Percentiles rank a stretch among this genome's conserved stretches.
Conservation (phyloP, 768 basidiomycete genomes). For the Xanthoconium stramineum region DNA sequence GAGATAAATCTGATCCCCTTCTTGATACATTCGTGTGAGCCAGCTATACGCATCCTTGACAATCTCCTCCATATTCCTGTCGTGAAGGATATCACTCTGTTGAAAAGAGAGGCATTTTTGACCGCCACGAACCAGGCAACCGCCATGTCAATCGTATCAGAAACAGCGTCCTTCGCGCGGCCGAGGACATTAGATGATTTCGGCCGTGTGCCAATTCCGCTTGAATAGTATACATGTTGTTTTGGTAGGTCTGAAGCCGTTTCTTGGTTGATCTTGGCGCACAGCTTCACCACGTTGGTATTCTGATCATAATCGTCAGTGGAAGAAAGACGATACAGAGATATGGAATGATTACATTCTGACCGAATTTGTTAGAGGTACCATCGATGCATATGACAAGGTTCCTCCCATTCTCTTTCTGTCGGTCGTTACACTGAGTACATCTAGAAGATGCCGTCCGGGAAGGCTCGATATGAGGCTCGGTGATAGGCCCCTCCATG, state of each 20-base stretch:
- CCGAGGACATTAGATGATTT: no score
- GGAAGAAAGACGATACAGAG: background rate
- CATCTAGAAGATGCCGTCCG: conserved; percentile 4
- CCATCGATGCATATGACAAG: conserved; percentile 25
- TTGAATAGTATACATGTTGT: conserved; percentile 28
- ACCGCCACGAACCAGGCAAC: no score
- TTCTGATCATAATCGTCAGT: conserved; percentile 26
- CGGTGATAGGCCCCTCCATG: background rate
- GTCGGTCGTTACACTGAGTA: conserved; percentile 10
- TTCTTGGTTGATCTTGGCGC: conserved; percentile 20
- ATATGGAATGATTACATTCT: conserved; percentile 6
- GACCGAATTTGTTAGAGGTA: conserved; percentile 22
- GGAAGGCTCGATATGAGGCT: background rate
- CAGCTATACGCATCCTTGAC: no score
- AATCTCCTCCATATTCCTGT: no score
- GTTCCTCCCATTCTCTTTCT: conserved; percentile 16
- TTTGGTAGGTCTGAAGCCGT: conserved; percentile 9
- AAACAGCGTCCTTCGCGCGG: no score
- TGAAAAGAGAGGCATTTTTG: no score
- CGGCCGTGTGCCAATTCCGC: no score
- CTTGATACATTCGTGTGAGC: no score
- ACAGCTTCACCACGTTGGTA: conserved; percentile 37
- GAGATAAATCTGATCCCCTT: no score
- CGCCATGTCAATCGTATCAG: no score
- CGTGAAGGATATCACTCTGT: no score